Evolutionary conservation across 1,284 basidiomycete genomes (phyloP), one percentile per base, ranked within the genome.

Genomic region (Meira miltonrushii): DNA sequence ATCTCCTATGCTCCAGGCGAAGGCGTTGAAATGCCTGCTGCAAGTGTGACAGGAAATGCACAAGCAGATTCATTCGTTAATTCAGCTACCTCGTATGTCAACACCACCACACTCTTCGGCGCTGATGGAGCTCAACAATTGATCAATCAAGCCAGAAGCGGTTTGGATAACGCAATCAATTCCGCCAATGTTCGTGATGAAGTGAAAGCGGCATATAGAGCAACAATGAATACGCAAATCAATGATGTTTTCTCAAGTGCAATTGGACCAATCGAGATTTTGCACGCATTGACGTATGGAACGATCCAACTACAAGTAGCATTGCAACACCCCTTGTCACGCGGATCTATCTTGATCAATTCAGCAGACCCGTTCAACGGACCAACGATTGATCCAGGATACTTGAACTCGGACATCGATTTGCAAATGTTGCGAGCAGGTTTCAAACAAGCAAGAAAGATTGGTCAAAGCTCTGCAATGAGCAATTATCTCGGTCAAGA

Each of bases 21-120:
- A 62, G 46, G 55, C 61, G 57, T 23, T 47, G 51, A 15, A 40
- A 82, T 7, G 82, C 81, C 1, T 75, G 79, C 12, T 43, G 59
- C 33, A 23, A 44, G 21, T n/a, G 50, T 39, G 52, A 62, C 48
- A 75, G 73, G 46, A 69, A 71, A 82, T 6, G 64, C 80, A 5
- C 77, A 81, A 0, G 83, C 83, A 76, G 79, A 85, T 23, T 86
- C 85, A 1, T 85, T 83, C 74, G 82, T 87, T 78, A 88, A 88
- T 80, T 83, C 84, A 0, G 84, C 84, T 8, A 84, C 85, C 6
- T 85, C 84, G 4, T 88, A 87, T 75, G 81, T 86, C 64, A 85
- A 86, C 74, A 77, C 83, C 39, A 81, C 82, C 15, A 79, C 79
- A 25, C 79, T 86, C 21, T 77, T 85, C 43, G 83, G 83, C 25